Conservation (phyloP, 345 rosid genomes). For the Physaria fendleri region DNA sequence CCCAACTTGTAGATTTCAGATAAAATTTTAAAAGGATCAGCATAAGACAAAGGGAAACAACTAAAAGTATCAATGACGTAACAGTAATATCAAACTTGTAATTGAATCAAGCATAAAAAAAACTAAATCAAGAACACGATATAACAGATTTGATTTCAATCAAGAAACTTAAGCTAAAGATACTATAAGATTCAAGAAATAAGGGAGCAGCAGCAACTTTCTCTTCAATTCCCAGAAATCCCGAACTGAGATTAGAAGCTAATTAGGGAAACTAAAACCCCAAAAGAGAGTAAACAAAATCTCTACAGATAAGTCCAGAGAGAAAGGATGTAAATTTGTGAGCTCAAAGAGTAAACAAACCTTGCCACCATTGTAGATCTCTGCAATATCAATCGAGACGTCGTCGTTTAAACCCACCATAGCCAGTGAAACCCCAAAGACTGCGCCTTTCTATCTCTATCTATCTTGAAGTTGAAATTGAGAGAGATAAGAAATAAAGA, state of each 20-base stretch:
- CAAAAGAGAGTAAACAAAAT: conserved; percentile 5
- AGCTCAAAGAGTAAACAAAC: conserved; percentile 28
- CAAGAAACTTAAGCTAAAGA: neutral
- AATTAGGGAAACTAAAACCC: too few species aligned
- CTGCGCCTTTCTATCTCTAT: neutral
- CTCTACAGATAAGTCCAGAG: too few species aligned
- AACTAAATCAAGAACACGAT: conserved; percentile 5
- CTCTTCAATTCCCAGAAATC: neutral
- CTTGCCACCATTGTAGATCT: conserved; percentile 85
- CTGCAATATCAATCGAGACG: conserved; percentile 59
- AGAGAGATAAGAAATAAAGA: neutral
- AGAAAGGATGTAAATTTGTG: neutral
- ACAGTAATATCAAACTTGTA: neutral
- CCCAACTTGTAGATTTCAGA: conserved; percentile 17
- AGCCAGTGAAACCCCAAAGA: conserved; percentile 16
- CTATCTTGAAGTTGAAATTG: neutral
- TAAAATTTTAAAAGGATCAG: conserved; percentile 2
- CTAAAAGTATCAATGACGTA: neutral
- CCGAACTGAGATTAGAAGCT: conserved; percentile 7
- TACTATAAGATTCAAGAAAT: neutral
- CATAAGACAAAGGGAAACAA: conserved; percentile 18
- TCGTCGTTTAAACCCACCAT: conserved; percentile 61
- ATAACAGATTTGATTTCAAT: conserved; percentile 1
- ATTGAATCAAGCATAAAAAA: neutral
- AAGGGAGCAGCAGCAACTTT: neutral